These are phyloP conservation scores for Panus rudis DNA, from an alignment of 768 basidiomycete species.

Conservation along the genomic window DNA sequence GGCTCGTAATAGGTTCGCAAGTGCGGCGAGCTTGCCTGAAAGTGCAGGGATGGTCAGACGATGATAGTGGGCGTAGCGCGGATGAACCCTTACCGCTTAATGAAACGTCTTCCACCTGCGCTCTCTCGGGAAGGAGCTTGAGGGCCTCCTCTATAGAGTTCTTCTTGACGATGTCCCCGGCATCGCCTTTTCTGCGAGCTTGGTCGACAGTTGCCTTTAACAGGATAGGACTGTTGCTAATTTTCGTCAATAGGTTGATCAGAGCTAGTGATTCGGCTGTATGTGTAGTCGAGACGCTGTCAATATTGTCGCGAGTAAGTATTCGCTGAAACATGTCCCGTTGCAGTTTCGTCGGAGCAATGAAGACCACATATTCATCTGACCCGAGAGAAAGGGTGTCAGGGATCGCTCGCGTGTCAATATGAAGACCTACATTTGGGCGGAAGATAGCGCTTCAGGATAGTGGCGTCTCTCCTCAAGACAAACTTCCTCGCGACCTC, in stretches of 20 bases:
- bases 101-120: conserved; percentile 61
- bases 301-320: conserved; percentile 63
- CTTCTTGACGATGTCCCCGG: conserved; percentile 35
- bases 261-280: conserved; percentile 75
- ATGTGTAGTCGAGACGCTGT: conserved; percentile 59
- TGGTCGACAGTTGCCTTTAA: conserved; percentile 74
- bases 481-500: conserved; percentile 83
- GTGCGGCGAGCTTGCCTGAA: conserved; percentile 66
- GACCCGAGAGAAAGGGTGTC: no score
- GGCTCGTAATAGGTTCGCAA: conserved; percentile 55
- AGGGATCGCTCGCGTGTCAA: neutral
- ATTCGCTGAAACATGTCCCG: conserved; percentile 71
- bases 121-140: conserved; percentile 50
- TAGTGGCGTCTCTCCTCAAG: conserved; percentile 76
- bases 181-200: conserved; percentile 34
- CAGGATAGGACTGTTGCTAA: conserved; percentile 89
- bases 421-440: conserved; percentile 65
- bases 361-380: conserved; percentile 99
- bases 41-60: neutral
- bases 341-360: conserved; percentile 82
- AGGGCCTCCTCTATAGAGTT: conserved; percentile 54
- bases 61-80: neutral
- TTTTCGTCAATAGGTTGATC: conserved; percentile 77
- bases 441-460: conserved; percentile 79
- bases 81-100: conserved; percentile 60